A percentile compares a stretch with the other conserved stretches of the same genome.
Evolutionary conservation across 2,329 filamentous ascomycete species (phyloP).

Genomic region (Epichloe baconii): DNA sequence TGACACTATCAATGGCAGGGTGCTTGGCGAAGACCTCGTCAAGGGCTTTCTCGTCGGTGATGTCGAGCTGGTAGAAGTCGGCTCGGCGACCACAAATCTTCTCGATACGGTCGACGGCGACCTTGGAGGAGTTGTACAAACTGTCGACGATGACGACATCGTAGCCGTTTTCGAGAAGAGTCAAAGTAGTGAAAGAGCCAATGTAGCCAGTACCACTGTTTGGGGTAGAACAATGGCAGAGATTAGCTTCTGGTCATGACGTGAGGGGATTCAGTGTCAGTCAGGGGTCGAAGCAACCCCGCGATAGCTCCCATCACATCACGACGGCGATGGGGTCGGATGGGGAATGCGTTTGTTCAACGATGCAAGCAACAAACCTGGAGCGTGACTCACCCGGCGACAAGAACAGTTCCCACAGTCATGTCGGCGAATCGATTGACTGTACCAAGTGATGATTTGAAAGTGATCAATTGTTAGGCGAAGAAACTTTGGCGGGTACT

Average conservation of each 20-base stretch:
- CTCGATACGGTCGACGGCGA: conserved; percentile 89
- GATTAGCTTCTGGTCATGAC: conserved; percentile 9
- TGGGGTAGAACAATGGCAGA: conserved; percentile 5
- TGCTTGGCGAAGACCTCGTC: conserved; percentile 81
- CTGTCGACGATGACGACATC: conserved; percentile 94
- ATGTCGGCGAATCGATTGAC: conserved; percentile 31
- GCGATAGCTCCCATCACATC: not conserved
- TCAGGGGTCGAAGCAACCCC: not conserved
- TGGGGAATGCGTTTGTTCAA: not conserved
- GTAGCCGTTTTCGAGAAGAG: conserved; percentile 87
- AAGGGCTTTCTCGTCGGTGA: conserved; percentile 72
- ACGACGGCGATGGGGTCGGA: not conserved
- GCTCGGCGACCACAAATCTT: conserved; percentile 82
- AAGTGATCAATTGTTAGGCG: conserved; percentile 7
- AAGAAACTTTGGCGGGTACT: conserved; percentile 7
- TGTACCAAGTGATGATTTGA: not conserved
- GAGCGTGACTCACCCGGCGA: conserved; percentile 62
- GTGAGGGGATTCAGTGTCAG: not conserved
- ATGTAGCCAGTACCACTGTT: conserved; percentile 94
- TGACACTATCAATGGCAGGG: conserved; percentile 92
- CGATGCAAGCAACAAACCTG: not conserved
- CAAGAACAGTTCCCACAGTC: conserved; percentile 75
- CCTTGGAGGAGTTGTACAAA: conserved; percentile 90
- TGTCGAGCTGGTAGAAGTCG: conserved; percentile 71
- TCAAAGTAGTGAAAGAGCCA: conserved; percentile 88